Conservation (phyloP, 371 early-diverging fungal genomes). For the Coemansia sp. region DNA sequence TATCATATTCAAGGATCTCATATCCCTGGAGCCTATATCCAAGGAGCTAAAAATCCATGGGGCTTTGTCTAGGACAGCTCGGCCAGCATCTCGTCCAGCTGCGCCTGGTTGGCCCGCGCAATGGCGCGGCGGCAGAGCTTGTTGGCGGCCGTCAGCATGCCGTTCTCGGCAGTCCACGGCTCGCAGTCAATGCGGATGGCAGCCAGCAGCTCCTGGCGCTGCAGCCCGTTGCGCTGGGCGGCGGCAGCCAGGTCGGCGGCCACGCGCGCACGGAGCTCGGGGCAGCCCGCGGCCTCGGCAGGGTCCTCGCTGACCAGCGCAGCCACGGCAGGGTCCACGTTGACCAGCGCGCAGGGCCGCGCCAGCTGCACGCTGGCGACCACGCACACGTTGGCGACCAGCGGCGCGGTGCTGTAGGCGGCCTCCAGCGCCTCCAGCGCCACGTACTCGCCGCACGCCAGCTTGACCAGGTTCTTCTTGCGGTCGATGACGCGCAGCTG, state of each 20-base stretch:
- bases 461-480: slow-evolving; percentile 85
- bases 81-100: slow-evolving; percentile 55
- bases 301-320: slow-evolving; percentile 30
- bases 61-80: background rate
- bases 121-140: slow-evolving; percentile 85
- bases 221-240: slow-evolving; percentile 58
- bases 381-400: slow-evolving; percentile 81
- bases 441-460: slow-evolving; percentile 92
- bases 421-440: slow-evolving; percentile 97
- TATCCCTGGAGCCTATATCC: no score
- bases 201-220: slow-evolving; percentile 70
- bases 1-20: background rate
- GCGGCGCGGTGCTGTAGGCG: slow-evolving; percentile 72
- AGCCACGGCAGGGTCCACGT: slow-evolving; percentile 55
- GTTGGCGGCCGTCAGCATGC: slow-evolving; percentile 85
- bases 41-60: no score
- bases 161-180: slow-evolving; percentile 88
- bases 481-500: slow-evolving; percentile 76
- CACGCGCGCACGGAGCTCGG: background rate
- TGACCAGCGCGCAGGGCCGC: slow-evolving; percentile 49
- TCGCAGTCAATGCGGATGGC: slow-evolving; percentile 70
- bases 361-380: slow-evolving; percentile 63
- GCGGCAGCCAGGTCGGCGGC: slow-evolving; percentile 40
- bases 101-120: slow-evolving; percentile 56
- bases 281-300: background rate